These are phyloP conservation scores for Plasmopara muralis DNA, from an alignment of 352 stramenopile genomes.

Conservation along the genomic window DNA sequence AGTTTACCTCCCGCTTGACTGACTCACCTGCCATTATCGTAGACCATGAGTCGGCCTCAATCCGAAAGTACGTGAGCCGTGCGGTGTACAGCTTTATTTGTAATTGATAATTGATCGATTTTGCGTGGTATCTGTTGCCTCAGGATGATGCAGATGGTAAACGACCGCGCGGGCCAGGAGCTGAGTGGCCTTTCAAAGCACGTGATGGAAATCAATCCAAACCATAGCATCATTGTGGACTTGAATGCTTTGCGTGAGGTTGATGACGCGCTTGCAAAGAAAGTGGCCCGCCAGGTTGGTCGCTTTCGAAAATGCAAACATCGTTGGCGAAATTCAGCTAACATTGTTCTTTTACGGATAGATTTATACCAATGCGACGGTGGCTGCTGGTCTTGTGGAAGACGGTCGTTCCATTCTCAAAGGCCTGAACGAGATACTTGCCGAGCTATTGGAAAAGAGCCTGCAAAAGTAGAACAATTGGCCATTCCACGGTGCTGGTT, in stretches of 20 bases:
- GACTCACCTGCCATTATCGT: constrained; percentile 98
- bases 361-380: constrained; percentile 97
- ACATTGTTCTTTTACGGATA: constrained; percentile 52
- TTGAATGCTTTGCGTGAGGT: constrained; percentile 83
- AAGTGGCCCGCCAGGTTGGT: constrained; percentile 71
- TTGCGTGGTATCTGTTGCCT: background rate
- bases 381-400: constrained; percentile 97
- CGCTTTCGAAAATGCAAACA: background rate
- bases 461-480: constrained; percentile 41
- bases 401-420: constrained; percentile 96
- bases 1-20: constrained; percentile 87
- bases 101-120: constrained; percentile 1
- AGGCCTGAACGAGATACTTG: constrained; percentile 94
- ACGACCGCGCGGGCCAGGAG: constrained; percentile 63
- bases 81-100: background rate
- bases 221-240: constrained; percentile 94
- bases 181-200: constrained; percentile 81
- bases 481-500: background rate
- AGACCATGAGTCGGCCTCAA: constrained; percentile 95
- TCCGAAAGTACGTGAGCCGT: constrained; percentile 77
- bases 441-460: constrained; percentile 74
- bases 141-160: constrained; percentile 98
- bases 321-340: background rate
- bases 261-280: constrained; percentile 81
- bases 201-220: constrained; percentile 98